Evolutionary conservation across 2,329 filamentous ascomycete genomes (phyloP).

Genomic region (Septoria petroselini): DNA sequence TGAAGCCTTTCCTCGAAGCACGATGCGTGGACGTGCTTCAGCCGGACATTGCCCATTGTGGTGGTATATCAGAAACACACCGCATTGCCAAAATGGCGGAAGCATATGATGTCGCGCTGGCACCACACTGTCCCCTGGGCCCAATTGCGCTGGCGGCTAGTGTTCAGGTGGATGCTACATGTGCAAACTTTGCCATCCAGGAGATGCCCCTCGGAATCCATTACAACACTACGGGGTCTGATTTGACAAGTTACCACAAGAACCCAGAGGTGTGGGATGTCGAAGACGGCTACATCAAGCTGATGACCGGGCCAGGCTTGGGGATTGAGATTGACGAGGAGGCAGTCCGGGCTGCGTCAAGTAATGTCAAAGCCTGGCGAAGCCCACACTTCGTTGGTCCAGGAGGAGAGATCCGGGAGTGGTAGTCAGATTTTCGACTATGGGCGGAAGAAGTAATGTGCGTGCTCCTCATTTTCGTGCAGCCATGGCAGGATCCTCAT

Average conservation of each 20-base stretch:
- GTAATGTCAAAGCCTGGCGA: slow-evolving; percentile 61
- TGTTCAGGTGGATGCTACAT: slow-evolving; percentile 62
- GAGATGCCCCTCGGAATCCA: slow-evolving; percentile 80
- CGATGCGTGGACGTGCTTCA: slow-evolving; percentile 68
- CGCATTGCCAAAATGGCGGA: slow-evolving; percentile 70
- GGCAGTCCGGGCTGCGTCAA: slow-evolving; percentile 57
- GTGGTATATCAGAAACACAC: slow-evolving; percentile 66
- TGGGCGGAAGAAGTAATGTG: too few species aligned
- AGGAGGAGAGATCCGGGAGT: slow-evolving; percentile 65
- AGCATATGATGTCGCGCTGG: slow-evolving; percentile 65
- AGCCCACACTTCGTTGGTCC: slow-evolving; percentile 65
- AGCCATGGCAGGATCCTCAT: too few species aligned
- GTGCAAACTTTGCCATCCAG: slow-evolving; percentile 67
- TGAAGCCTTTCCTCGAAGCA: slow-evolving; percentile 68
- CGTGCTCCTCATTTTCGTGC: too few species aligned
- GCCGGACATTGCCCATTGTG: slow-evolving; percentile 67
- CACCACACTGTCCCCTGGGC: slow-evolving; percentile 70
- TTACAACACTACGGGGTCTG: slow-evolving; percentile 66
- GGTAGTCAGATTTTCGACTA: slow-evolving; percentile 47
- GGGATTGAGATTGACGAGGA: slow-evolving; percentile 57
- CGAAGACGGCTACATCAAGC: slow-evolving; percentile 31
- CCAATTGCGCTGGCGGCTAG: slow-evolving; percentile 72
- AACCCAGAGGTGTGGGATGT: slow-evolving; percentile 33
- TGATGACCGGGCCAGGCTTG: slow-evolving; percentile 31
- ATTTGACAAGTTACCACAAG: slow-evolving; percentile 46